A percentile compares a stretch with the other conserved stretches of the same genome.
Conservation (phyloP, 2,329 filamentous ascomycete genomes). For the Thermomyces lanuginosus region DNA sequence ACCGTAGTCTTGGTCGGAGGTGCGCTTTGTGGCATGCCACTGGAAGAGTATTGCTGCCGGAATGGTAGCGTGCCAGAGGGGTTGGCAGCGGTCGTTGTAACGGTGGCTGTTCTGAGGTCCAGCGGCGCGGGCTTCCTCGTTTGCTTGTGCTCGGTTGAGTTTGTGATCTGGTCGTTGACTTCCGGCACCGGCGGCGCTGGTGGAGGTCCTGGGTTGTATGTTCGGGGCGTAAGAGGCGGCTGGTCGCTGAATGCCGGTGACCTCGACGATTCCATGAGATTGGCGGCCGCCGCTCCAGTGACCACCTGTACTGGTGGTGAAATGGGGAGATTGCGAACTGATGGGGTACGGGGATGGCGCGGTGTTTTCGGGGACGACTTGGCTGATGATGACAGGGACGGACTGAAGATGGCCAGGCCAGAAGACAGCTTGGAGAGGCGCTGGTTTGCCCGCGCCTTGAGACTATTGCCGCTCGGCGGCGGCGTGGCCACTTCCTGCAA, state of each 20-base stretch:
- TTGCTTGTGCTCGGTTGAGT: constrained; percentile 6
- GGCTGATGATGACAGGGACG: constrained; percentile 22
- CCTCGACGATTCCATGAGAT: too few species aligned
- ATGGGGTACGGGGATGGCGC: too few species aligned
- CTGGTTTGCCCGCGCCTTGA: constrained; percentile 17
- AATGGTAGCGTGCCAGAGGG: constrained; percentile 26
- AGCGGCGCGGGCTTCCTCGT: constrained; percentile 16
- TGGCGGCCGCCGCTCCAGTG: constrained; percentile 18
- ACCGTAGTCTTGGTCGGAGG: constrained; percentile 35
- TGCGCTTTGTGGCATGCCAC: constrained; percentile 22
- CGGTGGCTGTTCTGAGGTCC: constrained; percentile 12
- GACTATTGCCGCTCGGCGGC: constrained; percentile 10
- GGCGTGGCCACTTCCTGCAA: constrained; percentile 4
- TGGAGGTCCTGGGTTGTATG: constrained; percentile 39
- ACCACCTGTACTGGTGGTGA: constrained; percentile 37
- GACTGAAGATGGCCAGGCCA: constrained; percentile 26
- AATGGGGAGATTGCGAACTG: constrained; percentile 41
- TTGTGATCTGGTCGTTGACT: constrained; percentile 5
- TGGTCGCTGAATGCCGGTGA: constrained; percentile 32
- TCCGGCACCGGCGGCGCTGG: constrained; percentile 32
- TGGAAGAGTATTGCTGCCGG: constrained; percentile 23
- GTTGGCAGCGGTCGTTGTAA: constrained; percentile 9
- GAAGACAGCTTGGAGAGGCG: constrained; percentile 25
- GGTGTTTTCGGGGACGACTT: too few species aligned
- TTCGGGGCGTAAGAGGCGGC: constrained; percentile 41